Evolutionary conservation across 2,329 filamentous ascomycete genomes (phyloP).

Genomic region (Colletotrichum sp.): DNA sequence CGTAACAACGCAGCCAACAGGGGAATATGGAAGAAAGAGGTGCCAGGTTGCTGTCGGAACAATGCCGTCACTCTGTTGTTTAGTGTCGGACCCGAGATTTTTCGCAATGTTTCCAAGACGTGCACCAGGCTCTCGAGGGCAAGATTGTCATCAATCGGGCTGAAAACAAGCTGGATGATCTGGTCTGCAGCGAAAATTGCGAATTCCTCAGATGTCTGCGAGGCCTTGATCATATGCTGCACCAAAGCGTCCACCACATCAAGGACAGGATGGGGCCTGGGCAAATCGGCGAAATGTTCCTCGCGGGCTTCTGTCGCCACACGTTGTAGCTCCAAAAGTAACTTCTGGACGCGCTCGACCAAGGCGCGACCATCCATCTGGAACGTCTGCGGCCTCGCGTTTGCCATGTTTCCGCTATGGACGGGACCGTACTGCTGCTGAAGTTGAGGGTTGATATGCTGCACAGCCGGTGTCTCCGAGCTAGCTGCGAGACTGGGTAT

Average conservation of each 20-base stretch:
- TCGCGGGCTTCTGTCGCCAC: constrained; percentile 59
- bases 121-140: constrained; percentile 67
- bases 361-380: constrained; percentile 59
- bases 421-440: constrained; percentile 60
- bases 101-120: constrained; percentile 64
- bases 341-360: constrained; percentile 61
- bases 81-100: constrained; percentile 60
- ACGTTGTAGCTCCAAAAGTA: constrained; percentile 62
- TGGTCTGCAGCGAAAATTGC: constrained; percentile 64
- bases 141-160: constrained; percentile 58
- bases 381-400: constrained; percentile 53
- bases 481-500: constrained; percentile 65
- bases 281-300: constrained; percentile 65
- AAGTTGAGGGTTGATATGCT: constrained; percentile 57
- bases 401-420: constrained; percentile 48
- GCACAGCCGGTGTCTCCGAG: constrained; percentile 60
- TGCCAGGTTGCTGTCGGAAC: constrained; percentile 62
- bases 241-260: constrained; percentile 68
- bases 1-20: constrained; percentile 62
- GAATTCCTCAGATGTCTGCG: constrained; percentile 66
- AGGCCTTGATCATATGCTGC: constrained; percentile 66
- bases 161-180: constrained; percentile 63
- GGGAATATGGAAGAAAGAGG: constrained; percentile 61
- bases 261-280: constrained; percentile 63
- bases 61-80: constrained; percentile 60